Evolutionary conservation across 2,329 filamentous ascomycete species (phyloP).

Genomic region (Neofusicoccum laricinum): DNA sequence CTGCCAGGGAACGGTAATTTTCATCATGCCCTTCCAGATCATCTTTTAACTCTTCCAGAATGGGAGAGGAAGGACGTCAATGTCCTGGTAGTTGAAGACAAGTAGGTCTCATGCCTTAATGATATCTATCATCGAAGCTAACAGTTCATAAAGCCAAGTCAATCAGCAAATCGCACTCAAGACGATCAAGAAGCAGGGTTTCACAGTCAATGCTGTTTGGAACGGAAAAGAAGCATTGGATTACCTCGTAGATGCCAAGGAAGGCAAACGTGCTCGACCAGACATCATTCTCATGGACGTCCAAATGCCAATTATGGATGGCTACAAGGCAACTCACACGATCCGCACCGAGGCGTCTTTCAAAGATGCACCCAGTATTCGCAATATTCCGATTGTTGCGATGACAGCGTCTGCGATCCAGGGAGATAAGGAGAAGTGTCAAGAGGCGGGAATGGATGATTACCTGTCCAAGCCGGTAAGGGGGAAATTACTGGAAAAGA

Average conservation of each 20-base stretch:
- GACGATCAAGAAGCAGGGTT: slow-evolving; percentile 71
- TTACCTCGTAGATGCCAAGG: slow-evolving; percentile 59
- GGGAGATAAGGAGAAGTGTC: slow-evolving; percentile 72
- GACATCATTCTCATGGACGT: slow-evolving; percentile 79
- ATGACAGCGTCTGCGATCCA: slow-evolving; percentile 79
- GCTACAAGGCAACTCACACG: slow-evolving; percentile 72
- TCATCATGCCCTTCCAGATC: slow-evolving; percentile 26
- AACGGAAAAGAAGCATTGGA: slow-evolving; percentile 77
- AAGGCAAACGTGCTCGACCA: slow-evolving; percentile 54
- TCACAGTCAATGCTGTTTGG: slow-evolving; percentile 68
- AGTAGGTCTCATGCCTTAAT: slow-evolving; percentile 49
- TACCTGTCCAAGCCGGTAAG: slow-evolving; percentile 73
- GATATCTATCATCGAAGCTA: not conserved
- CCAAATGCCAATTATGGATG: slow-evolving; percentile 67
- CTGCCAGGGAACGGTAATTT: slow-evolving; percentile 10
- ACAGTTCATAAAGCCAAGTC: slow-evolving; percentile 42
- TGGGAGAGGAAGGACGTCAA: slow-evolving; percentile 62
- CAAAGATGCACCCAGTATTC: slow-evolving; percentile 52
- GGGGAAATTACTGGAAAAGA: slow-evolving; percentile 64
- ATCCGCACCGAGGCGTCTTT: slow-evolving; percentile 68
- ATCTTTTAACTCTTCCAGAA: slow-evolving; percentile 48
- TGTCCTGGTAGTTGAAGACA: slow-evolving; percentile 79
- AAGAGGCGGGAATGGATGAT: slow-evolving; percentile 72
- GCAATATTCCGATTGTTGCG: slow-evolving; percentile 71
- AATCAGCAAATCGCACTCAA: slow-evolving; percentile 76